Evolutionary conservation across 2,329 filamentous ascomycete genomes (phyloP), one percentile per base, ranked within the genome.

Genomic region (Myriosclerotinia curreyana): DNA sequence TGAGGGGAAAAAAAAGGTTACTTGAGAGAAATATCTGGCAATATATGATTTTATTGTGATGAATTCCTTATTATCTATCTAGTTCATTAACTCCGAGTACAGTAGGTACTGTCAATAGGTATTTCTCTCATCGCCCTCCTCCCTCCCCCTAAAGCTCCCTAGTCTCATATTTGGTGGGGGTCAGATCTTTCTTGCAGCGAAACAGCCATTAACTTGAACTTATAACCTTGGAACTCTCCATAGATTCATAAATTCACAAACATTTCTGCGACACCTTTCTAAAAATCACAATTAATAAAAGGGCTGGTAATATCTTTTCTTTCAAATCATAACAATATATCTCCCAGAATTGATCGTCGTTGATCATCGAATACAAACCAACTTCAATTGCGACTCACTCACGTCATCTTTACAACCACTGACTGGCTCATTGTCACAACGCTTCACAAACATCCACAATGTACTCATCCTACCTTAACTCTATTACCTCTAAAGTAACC

Each of bases 391-490:
- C 44, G 54, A 64, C 28, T 25, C 44, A 64, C 28, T 25, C 44
- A 52, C 36, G 56, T n/a, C n/a, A 22, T 15, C 59, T 44, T 48
- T 22, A 20, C 17, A 44, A 28, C 50, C 34, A n/a, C 40, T 20
- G 48, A n/a, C 40, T 20, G 48, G 12, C 42, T 36, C 38, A 40
- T 34, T 28, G 28, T 46, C 25, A n/a, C 48, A 40, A 34, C 28
- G 3, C 14, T 28, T 11, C 31, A 22, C 8, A 53, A 52, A 53
- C 49, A 36, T 28, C n/a, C 88, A 83, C 89, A 72, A 90, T 88
- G 71, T 96, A 93, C 83, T 90, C 87, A 73, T 91, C 88, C 74
- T 82, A 88, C 74, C 79, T 88, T 73, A 85, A 83, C 69, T 86
- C 83, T 67, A 86, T 86, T 49, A 84, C 86, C 64, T 86, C 85